Evolutionary conservation across 169 alveolate species (phyloP).

Genomic region (Blepharisma undulans): DNA sequence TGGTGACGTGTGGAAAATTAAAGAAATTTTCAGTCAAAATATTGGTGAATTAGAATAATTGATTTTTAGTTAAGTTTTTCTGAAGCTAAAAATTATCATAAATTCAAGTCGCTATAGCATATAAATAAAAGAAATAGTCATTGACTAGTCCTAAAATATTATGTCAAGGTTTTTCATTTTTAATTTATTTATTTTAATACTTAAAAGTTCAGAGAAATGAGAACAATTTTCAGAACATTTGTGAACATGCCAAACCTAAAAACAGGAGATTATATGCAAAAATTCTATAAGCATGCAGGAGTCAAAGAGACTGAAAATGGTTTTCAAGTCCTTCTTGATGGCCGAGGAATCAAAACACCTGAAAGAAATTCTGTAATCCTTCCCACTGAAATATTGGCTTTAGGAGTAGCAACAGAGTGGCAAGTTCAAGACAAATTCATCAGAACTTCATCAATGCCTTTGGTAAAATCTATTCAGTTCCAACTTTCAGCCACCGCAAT

Average conservation of each 20-base stretch:
- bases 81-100: background rate
- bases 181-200: too few relatives aligned
- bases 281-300: slow-evolving; percentile 31
- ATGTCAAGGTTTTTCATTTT: background rate
- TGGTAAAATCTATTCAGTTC: slow-evolving; percentile 30
- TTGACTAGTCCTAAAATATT: background rate
- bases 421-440: slow-evolving; percentile 31
- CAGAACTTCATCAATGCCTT: slow-evolving; percentile 17
- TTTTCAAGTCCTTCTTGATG: slow-evolving; percentile 4
- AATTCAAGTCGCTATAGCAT: background rate
- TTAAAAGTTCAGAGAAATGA: background rate
- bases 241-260: slow-evolving; percentile 16
- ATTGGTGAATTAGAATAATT: background rate
- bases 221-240: background rate
- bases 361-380: slow-evolving; percentile 8
- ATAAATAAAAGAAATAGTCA: background rate
- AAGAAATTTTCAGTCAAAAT: background rate
- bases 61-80: background rate
- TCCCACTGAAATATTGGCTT: slow-evolving; percentile 28
- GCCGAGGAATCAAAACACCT: slow-evolving; percentile 16
- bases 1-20: background rate
- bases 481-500: slow-evolving; percentile 8
- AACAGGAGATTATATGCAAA: slow-evolving; percentile 39
- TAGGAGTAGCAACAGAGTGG: slow-evolving; percentile 27
- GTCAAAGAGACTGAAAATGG: background rate